These are phyloP conservation scores for Hebeloma cylindrosporum DNA, from an alignment of 768 basidiomycete species.

Conservation along the genomic window DNA sequence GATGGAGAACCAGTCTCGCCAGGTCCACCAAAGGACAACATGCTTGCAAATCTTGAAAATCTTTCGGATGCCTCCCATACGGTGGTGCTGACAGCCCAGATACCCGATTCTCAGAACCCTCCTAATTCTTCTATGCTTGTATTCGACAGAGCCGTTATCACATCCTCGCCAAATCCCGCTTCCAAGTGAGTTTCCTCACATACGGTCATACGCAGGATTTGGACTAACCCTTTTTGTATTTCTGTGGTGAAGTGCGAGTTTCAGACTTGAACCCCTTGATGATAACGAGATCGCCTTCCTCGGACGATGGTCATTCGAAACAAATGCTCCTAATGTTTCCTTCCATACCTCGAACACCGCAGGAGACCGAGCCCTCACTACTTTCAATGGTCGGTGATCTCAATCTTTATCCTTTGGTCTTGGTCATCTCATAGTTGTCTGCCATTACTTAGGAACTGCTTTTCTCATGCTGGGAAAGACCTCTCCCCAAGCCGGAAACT, in stretches of 20 bases:
- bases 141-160: conserved; percentile 60
- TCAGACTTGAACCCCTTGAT: conserved; percentile 37
- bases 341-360: conserved; percentile 33
- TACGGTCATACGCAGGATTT: conserved; percentile 1
- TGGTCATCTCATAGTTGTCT: conserved; percentile 3
- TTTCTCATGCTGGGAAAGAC: conserved; percentile 60
- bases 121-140: conserved; percentile 40
- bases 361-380: conserved; percentile 45
- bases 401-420: not conserved
- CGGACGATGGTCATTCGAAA: conserved; percentile 54
- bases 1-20: conserved; percentile 42
- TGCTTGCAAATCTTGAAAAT: conserved; percentile 50
- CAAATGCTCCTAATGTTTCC: conserved; percentile 22
- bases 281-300: conserved; percentile 49
- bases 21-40: conserved; percentile 28
- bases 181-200: conserved; percentile 31
- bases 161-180: conserved; percentile 33
- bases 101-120: conserved; percentile 22
- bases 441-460: conserved; percentile 49
- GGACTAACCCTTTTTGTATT: conserved; percentile 10
- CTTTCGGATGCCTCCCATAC: conserved; percentile 53
- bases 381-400: conserved; percentile 47
- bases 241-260: conserved; percentile 31
- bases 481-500: conserved; percentile 57
- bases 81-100: conserved; percentile 52